Evolutionary conservation across 2,329 filamentous ascomycete species (phyloP).

Genomic region (Byssoonygena ceratinophila): DNA sequence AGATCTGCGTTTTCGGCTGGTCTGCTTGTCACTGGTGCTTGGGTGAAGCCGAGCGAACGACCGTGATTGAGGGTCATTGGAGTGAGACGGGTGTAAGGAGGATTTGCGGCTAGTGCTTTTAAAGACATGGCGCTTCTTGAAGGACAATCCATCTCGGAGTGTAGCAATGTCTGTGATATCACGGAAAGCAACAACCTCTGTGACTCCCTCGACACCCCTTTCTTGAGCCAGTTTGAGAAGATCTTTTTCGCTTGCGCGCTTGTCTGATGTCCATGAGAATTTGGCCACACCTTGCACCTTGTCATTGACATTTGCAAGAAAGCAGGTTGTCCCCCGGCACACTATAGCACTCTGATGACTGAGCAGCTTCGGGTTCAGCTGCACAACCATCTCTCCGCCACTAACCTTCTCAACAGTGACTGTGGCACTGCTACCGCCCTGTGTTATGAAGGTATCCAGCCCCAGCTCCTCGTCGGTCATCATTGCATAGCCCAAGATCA

Average conservation of each 20-base stretch:
- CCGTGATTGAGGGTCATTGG: background rate
- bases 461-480: slow-evolving; percentile 27
- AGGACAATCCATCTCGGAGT: slow-evolving; percentile 21
- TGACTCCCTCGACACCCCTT: slow-evolving; percentile 23
- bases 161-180: slow-evolving; percentile 22
- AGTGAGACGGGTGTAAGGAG: background rate
- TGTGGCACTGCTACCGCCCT: slow-evolving; percentile 7
- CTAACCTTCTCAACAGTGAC: background rate
- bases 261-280: slow-evolving; percentile 26
- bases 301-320: slow-evolving; percentile 14
- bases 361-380: slow-evolving; percentile 3
- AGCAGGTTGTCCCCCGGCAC: slow-evolving; percentile 22
- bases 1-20: slow-evolving; percentile 12
- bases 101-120: background rate
- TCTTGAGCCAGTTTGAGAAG: slow-evolving; percentile 20
- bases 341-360: slow-evolving; percentile 17
- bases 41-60: background rate
- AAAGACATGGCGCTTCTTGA: slow-evolving; percentile 18
- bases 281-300: slow-evolving; percentile 23
- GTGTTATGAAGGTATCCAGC: slow-evolving; percentile 23
- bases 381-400: background rate
- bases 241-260: slow-evolving; percentile 21
- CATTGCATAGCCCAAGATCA: slow-evolving; percentile 23
- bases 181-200: slow-evolving; percentile 21
- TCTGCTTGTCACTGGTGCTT: background rate